These are phyloP conservation scores for Pichia scutulata DNA, from an alignment of 805 yeast genomes.

Conservation along the genomic window DNA sequence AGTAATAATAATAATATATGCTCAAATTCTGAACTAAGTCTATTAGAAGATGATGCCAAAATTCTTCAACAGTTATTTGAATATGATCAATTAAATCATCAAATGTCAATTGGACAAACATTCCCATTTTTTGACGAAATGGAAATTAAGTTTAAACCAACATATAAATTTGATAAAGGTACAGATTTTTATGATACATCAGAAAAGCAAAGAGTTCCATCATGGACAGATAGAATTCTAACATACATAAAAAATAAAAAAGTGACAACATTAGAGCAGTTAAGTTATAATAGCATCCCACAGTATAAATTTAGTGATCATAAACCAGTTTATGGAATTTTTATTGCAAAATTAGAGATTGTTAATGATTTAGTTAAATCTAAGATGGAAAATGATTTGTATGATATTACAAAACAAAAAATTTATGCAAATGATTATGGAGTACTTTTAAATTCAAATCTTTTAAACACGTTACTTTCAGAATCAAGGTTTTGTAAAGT, in stretches of 20 bases:
- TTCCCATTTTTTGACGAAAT: conserved; percentile 79
- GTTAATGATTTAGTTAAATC: conserved; percentile 52
- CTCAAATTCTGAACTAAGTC: conserved; percentile 1
- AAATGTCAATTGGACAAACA: conserved; percentile 67
- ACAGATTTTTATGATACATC: conserved; percentile 77
- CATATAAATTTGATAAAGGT: conserved; percentile 90
- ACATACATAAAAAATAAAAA: conserved; percentile 47
- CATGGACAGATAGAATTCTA: conserved; percentile 93
- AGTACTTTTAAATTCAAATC: conserved; percentile 3
- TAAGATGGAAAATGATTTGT: conserved; percentile 44
- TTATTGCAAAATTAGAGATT: conserved; percentile 53
- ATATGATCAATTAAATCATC: conserved; percentile 70
- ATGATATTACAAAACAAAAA: conserved; percentile 40
- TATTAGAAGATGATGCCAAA: conserved; percentile 11
- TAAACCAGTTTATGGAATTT: conserved; percentile 77
- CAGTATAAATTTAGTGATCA: conserved; percentile 75
- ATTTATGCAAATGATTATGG: conserved; percentile 32
- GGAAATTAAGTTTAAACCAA: conserved; percentile 76
- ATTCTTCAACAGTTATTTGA: conserved; percentile 39
- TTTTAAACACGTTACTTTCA: conserved; percentile 6
- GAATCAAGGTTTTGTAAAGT: conserved; percentile 17
- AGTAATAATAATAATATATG: neutral
- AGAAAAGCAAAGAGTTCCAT: conserved; percentile 88
- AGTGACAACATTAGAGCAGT: conserved; percentile 44
- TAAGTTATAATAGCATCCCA: conserved; percentile 50